These are phyloP conservation scores for Singerocomus inundabilis DNA, from an alignment of 1,284 basidiomycete genomes.

Conservation along the genomic window DNA sequence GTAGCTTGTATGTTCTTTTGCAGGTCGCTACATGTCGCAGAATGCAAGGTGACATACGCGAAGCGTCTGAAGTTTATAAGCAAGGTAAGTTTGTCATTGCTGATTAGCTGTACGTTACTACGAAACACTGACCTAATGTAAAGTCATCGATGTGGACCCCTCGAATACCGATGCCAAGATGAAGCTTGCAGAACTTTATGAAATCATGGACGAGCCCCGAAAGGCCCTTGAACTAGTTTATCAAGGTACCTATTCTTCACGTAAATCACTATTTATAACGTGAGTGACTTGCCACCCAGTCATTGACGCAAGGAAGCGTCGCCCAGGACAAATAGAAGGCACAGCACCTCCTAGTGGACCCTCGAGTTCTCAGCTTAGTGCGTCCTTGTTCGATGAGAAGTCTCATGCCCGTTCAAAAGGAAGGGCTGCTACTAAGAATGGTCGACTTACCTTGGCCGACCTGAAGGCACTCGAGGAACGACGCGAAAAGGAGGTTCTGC, in stretches of 20 bases:
- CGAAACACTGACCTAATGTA: constrained; percentile 39
- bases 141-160: constrained; percentile 75
- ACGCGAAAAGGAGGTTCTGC: constrained; percentile 59
- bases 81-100: constrained; percentile 51
- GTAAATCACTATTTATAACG: too few relatives aligned
- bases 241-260: background rate
- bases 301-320: constrained; percentile 4
- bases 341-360: constrained; percentile 26
- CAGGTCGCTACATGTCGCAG: constrained; percentile 35
- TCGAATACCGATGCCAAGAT: constrained; percentile 60
- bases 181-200: constrained; percentile 5
- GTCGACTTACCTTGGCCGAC: constrained; percentile 52
- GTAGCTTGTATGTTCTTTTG: constrained; percentile 2
- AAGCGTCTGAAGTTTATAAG: constrained; percentile 81
- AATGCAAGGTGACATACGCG: constrained; percentile 67
- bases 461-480: constrained; percentile 57
- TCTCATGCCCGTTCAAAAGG: constrained; percentile 37
- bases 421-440: constrained; percentile 34
- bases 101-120: background rate
- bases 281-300: background rate
- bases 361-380: constrained; percentile 16
- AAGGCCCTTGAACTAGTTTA: constrained; percentile 1
- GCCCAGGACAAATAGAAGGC: constrained; percentile 22
- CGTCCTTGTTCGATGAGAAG: constrained; percentile 62
- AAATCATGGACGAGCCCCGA: constrained; percentile 3